Conservation (phyloP, 2,329 filamentous ascomycete genomes). For the Monilinia fructigena region DNA sequence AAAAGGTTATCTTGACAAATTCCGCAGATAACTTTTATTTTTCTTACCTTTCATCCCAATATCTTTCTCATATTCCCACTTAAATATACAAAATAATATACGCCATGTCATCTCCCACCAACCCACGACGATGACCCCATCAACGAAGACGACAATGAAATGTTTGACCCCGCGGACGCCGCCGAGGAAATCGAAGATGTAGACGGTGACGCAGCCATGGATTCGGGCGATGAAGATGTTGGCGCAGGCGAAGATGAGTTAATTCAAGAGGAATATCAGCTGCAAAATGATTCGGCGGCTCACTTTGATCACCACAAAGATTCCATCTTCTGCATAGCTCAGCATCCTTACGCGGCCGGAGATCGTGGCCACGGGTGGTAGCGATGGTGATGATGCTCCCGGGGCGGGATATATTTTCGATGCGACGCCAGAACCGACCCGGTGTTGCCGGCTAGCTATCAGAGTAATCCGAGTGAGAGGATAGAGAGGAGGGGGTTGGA, state of each 20-base stretch:
- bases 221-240: slow-evolving; percentile 65
- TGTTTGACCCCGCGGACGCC: slow-evolving; percentile 74
- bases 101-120: slow-evolving; percentile 34
- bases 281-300: slow-evolving; percentile 89
- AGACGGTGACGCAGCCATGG: slow-evolving; percentile 77
- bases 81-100: not conserved
- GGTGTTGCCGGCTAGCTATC: slow-evolving; percentile 74
- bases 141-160: slow-evolving; percentile 58
- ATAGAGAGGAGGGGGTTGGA: slow-evolving; percentile 60
- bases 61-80: not conserved
- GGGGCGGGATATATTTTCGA: slow-evolving; percentile 88
- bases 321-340: slow-evolving; percentile 91
- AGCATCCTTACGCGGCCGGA: slow-evolving; percentile 76
- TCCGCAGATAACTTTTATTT: not conserved
- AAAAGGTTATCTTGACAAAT: not conserved
- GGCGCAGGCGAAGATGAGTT: slow-evolving; percentile 54
- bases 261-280: slow-evolving; percentile 68
- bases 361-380: slow-evolving; percentile 83
- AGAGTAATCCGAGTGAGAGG: slow-evolving; percentile 60
- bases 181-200: slow-evolving; percentile 66
- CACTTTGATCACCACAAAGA: slow-evolving; percentile 91
- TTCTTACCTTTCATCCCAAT: not conserved
- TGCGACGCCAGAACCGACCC: slow-evolving; percentile 63
- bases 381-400: slow-evolving; percentile 56
- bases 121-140: slow-evolving; percentile 29